phyloP scores from a whole-genome alignment of 1,284 basidiomycete genomes.

The Ustilago tritici region DNA sequence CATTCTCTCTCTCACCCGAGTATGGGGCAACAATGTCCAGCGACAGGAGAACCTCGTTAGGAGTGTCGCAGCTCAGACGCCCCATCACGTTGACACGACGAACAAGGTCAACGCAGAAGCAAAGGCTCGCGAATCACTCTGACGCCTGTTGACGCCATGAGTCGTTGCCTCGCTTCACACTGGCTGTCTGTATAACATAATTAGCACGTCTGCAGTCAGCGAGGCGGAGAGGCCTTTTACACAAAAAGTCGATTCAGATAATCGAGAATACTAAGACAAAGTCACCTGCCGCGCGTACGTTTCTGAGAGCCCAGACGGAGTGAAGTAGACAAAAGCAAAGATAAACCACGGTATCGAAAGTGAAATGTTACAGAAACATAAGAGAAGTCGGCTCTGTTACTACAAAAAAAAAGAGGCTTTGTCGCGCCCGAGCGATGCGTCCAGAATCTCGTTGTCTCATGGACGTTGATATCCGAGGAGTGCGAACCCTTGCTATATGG shows the following conservation, averaged over 20 bases:
- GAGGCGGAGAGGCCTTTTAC: not conserved
- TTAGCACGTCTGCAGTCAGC: not conserved
- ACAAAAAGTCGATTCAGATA: not conserved
- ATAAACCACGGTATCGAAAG: slow-evolving; percentile 8
- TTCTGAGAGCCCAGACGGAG: not conserved
- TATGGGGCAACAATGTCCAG: slow-evolving; percentile 13
- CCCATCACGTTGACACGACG: not conserved
- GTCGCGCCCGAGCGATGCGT: not conserved
- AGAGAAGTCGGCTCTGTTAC: not conserved
- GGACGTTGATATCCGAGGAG: not conserved
- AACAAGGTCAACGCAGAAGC: not conserved
- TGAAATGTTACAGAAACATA: slow-evolving; percentile 12
- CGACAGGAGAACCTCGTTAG: slow-evolving; percentile 17
- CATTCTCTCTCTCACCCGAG: slow-evolving; percentile 12
- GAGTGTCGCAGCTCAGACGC: not conserved
- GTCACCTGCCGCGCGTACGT: not conserved
- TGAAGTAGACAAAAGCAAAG: slow-evolving; percentile 1
- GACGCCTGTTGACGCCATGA: not conserved
- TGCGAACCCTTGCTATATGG: not conserved
- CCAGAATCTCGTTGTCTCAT: not conserved
- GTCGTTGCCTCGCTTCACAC: not conserved
- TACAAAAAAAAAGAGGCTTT: not conserved
- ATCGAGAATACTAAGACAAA: slow-evolving; percentile 27
- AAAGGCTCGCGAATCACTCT: not conserved
- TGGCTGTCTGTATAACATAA: not conserved